Conservation (phyloP, 2,329 filamentous ascomycete species). For the Colletotrichum noveboracense region DNA sequence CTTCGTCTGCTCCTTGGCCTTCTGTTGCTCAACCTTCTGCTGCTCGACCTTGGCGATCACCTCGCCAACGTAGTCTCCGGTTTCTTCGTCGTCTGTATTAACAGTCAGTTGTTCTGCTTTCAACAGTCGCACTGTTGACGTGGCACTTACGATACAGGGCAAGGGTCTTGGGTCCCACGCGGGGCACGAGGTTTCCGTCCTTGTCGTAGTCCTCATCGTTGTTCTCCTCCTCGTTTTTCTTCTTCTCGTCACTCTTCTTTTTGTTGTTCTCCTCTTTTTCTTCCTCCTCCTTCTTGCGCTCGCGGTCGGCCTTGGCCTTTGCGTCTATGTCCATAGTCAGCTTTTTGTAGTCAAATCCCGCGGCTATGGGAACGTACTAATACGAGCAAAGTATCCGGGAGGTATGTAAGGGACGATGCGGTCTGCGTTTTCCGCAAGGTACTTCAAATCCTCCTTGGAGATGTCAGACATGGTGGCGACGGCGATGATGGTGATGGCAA, state of each 20-base stretch:
- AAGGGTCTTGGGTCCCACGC: background rate
- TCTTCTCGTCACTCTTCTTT: background rate
- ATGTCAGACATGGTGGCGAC: background rate
- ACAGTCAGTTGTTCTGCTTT: background rate
- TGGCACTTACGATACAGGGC: background rate
- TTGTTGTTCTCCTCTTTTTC: too few relatives aligned
- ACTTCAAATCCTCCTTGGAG: background rate
- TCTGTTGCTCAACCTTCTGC: too few relatives aligned
- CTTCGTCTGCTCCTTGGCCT: background rate
- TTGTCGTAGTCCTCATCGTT: background rate
- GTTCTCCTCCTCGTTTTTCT: too few relatives aligned
- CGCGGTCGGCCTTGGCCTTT: too few relatives aligned
- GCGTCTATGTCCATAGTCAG: too few relatives aligned
- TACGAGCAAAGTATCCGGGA: background rate
- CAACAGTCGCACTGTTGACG: rapidly evolving
- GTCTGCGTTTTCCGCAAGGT: background rate
- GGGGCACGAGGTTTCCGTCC: background rate
- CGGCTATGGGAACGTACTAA: too few relatives aligned
- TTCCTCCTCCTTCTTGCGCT: background rate
- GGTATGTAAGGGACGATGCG: background rate
- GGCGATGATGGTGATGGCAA: background rate
- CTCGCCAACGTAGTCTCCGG: background rate
- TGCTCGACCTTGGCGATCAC: background rate
- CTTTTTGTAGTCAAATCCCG: too few relatives aligned
- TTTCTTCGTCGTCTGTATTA: background rate